Evolutionary conservation across 345 rosid genomes (phyloP), one percentile per base, ranked within the genome.

Genomic region (Eucalyptus regnans): DNA sequence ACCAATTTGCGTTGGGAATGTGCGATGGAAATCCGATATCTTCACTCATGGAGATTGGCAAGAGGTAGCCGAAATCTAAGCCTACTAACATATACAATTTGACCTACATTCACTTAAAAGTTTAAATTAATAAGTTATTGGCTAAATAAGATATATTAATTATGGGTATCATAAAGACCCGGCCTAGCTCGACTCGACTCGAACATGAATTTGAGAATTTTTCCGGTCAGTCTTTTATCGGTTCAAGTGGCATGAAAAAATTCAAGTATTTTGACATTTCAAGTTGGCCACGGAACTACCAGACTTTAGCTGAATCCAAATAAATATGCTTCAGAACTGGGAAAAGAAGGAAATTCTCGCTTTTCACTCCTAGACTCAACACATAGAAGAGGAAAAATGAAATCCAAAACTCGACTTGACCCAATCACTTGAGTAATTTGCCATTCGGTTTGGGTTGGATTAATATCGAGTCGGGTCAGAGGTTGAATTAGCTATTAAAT

Each of bases 171-270:
- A 56, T 23, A 4, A 56, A 23, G 27, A 56, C 58, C 5, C 1
- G 8, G 2, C 2, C 58, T 52, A 52, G 58, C 23, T 56, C 29
- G 6, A 22, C 62, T 10, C 3, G 1, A 52, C 58, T 4, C 1
- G 0, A 18, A 52, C 5, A 20, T 52, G 25, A 52, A 52, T 52
- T 18, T 52, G 3, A 9, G 12, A 25, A 9, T 23, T 56, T 56
- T 22, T 23, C 29, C 0, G 0, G 3, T 56, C 0, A 1, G 6
- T 56, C 62, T 56, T 56, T 56, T 56, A 23, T 56, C 3, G 1
- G 29, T 23, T 56, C 12, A 25, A 10, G 29, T 23, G 62, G 29
- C 29, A 56, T 10, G 13, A 56, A 23, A 23, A 56, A 4, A 9
- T 56, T 56, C 29, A 25, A 56, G 62, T 5, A 56, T 23, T 56